Percentiles rank a stretch among this genome's conserved stretches.
phyloP scores from a whole-genome alignment of 495 filamentous ascomycete species.

The Cladorrhinum samala region DNA sequence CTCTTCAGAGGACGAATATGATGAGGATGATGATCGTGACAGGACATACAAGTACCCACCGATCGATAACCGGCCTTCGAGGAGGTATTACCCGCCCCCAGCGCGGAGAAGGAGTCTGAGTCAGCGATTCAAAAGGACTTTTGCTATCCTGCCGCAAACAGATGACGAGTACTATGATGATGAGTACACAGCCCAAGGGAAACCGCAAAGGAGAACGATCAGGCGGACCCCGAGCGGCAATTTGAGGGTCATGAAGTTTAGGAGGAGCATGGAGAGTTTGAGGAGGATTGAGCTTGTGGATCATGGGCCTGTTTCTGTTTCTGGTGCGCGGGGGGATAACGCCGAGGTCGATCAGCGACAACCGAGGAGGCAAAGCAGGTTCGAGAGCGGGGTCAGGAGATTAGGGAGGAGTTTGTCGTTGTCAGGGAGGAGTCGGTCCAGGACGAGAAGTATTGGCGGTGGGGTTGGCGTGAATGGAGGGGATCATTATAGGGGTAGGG shows the following conservation, averaged over 20 bases:
- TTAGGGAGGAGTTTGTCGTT: neutral
- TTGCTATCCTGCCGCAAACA: constrained; percentile 45
- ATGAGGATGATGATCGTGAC: constrained; percentile 22
- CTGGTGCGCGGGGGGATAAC: neutral
- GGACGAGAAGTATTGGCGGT: no score
- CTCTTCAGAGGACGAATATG: constrained; percentile 37
- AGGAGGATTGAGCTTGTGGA: constrained; percentile 16
- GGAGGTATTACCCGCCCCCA: constrained; percentile 8
- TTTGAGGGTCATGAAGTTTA: constrained; percentile 43
- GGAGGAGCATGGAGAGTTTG: constrained; percentile 35
- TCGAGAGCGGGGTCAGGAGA: neutral
- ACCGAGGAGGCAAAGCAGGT: no score
- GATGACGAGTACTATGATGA: constrained; percentile 31
- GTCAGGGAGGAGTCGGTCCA: neutral
- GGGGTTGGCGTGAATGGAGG: no score
- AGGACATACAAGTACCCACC: constrained; percentile 34
- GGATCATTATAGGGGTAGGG: constrained; percentile 4
- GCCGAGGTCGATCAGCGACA: no score
- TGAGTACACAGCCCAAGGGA: constrained; percentile 27
- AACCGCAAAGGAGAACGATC: constrained; percentile 42
- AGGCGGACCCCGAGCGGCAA: constrained; percentile 45
- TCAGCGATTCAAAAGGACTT: constrained; percentile 42
- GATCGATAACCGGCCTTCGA: constrained; percentile 36
- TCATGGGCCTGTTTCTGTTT: constrained; percentile 12
- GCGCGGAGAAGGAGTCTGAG: constrained; percentile 50